Evolutionary conservation across 805 yeast species (phyloP), one percentile per base, ranked within the genome.

Genomic region (Teunomyces stri): DNA sequence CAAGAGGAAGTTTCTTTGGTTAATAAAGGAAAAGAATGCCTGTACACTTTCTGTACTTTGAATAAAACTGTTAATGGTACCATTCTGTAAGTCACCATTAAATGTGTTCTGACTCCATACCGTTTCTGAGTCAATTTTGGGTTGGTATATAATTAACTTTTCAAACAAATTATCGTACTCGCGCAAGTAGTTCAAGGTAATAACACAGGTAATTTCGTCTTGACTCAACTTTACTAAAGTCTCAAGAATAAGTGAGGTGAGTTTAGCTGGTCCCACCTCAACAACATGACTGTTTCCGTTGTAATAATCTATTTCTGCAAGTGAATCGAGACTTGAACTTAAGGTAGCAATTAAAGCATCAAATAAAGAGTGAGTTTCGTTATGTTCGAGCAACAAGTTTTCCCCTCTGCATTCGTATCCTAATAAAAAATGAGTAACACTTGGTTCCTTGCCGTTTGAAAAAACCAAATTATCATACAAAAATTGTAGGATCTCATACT

Each of bases 381-480:
- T 60, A 42, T 42, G 50, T 7, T 20, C 25, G 0, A 79, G 62
- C 16, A 82, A 66, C n/a, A 76, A 71, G 44, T 75, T 79, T 1
- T 59, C 68, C 4, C 70, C 78, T 56, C 65, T 49, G 54, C 66
- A 57, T 36, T 80, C 82, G 62, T 83, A 89, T 0, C 98, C 98
- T 1, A 92, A 72, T 6, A 92, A 62, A 54, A 85, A 84, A 60
- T 90, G 97, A 0, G 92, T 70, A 1, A 86, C 75, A 0, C 84
- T 75, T 5, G 82, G 75, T 12, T 65, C 67, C 9, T 67, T 68
- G 0, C 73, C 66, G 6, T 70, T 66, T 1, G 68, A 51, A 1
- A 70, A 61, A 5, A 52, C 47, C 43, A 89, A 65, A 50, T 81
- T 79, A 3, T 63, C 60, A 39, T 72, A 66, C 44, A 91, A 58